Base-by-base conservation (phyloP, 768 basidiomycete species). In the Boletus pseudo-olivaceus region DNA sequence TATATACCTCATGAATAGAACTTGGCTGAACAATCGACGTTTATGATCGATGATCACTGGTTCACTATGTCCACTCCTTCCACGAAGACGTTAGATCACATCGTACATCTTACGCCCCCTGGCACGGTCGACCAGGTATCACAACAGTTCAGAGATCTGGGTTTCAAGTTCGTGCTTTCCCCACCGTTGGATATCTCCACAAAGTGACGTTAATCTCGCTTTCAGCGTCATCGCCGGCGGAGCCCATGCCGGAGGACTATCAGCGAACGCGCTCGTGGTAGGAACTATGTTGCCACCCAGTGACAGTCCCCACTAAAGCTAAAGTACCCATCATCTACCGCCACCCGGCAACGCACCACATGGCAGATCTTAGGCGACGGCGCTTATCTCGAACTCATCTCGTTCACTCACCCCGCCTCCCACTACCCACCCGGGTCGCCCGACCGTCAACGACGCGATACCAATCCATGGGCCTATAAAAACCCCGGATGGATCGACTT, bases 21-120 rank as follows among this genome's bases (percentile, higher is more conserved):
- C 19, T 4, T 26, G 5, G 32, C n/a, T 17, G 19, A n/a, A 15
- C 12, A n/a, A 23, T 27, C 15, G 5, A 7, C 30, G 33, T 37
- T 12, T 43, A 23, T 23, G 23, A 4, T 23, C 23, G 4, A 23
- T 23, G 23, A 4, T 23, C 23, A 23, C 23, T 23, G 23, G 29
- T n/a, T 51, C 19, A 20, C n/a, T 26, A 70, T 68, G 70, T 45
- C 63, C 12, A 33, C 37, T 7, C 66, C 67, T 27, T 71, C 73
- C 17, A 82, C 78, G 2, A 71, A 66, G 41, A 78, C 67, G 29
- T 62, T 88, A 11, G 88, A 90, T 57, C 88, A 90, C 58, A 81
- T 90, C 53, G 78, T 90, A 1, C 82, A 88, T 64, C 73, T 90
- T n/a, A 83, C 83, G 0, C 82, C 86, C 0, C 83, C 86, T 1